phyloP scores from a whole-genome alignment of 1,284 basidiomycete species.

The Trametes polyzona region DNA sequence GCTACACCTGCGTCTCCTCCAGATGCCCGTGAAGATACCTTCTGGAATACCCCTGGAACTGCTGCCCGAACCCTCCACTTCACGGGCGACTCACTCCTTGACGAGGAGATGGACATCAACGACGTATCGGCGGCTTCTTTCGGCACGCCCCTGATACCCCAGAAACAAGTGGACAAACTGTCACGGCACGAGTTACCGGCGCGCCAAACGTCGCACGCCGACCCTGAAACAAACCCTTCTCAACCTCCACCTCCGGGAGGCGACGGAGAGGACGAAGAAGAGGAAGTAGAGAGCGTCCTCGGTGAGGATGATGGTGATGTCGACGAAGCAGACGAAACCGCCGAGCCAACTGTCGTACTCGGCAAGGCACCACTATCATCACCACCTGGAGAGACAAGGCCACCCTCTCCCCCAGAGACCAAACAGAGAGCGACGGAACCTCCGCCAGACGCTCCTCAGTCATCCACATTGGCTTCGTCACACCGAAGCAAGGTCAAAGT shows the following conservation, averaged over 20 bases:
- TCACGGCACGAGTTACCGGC: background rate
- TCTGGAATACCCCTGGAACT: conserved; percentile 63
- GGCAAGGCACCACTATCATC: background rate
- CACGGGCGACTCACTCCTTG: conserved; percentile 58
- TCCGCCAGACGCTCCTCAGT: too few relatives aligned
- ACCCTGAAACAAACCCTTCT: background rate
- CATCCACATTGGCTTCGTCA: conserved; percentile 12
- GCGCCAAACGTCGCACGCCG: background rate
- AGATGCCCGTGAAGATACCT: conserved; percentile 52
- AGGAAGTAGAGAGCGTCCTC: conserved; percentile 19
- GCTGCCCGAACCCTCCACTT: conserved; percentile 62
- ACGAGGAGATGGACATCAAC: conserved; percentile 59
- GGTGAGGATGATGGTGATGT: too few relatives aligned
- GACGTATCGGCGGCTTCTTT: conserved; percentile 53
- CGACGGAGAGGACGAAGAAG: conserved; percentile 22
- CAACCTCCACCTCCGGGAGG: background rate
- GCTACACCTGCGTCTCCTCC: conserved; percentile 22
- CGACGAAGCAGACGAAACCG: conserved; percentile 9
- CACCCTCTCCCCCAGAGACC: conserved; percentile 11
- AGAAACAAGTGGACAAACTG: background rate
- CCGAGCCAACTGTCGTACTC: conserved; percentile 21
- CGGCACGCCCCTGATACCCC: conserved; percentile 43
- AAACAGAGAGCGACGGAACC: background rate
- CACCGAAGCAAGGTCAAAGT: conserved; percentile 44
- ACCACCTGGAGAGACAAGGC: conserved; percentile 3